Evolutionary conservation across 2,329 filamentous ascomycete genomes (phyloP), one percentile per base, ranked within the genome.

Genomic region (Aspergillus sp.): DNA sequence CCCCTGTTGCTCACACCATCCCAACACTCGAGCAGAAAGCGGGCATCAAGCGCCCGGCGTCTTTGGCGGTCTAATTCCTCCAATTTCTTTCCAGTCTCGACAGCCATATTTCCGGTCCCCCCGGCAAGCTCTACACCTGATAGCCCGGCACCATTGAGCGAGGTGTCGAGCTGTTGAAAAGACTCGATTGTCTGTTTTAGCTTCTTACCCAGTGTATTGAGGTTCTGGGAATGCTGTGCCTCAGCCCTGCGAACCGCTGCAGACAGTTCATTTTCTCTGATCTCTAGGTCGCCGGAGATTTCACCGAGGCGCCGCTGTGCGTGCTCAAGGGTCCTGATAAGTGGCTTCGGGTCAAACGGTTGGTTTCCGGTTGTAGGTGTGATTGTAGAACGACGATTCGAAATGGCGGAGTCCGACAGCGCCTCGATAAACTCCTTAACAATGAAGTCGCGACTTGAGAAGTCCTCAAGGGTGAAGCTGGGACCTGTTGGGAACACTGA

Each of bases 341-440:
- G 82, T 32, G 95, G 96, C 78, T 99, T 99, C 0, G 95, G 92
- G 72, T 99, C 95, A 79, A 99, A 99, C 81, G 83, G 63, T 80
- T 82, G 65, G 57, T 74, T 77, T 58, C 69, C 75, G 63, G 39
- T 70, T 41, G 67, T 66, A 30, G 76, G 68, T 63, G 76, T 70
- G 32, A 85, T 84, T 7, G 86, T 88, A 13, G 93, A 97, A 61
- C 91, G 89, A 57, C 95, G 91, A 71, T 89, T 91, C 21, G 84
- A 82, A 38, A 92, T 85, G 21, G 92, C 91, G 68, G 84, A 90
- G 65, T 98, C 93, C 54, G 94, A 95, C 60, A 99, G 87, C 55
- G 89, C 87, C 75, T 99, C 96, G 69, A 99, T 89, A 74, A 99
- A 99, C 80, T 99, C 95, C 72, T 96, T 92, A 67, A 98, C 94